Conservation (phyloP, 2,329 filamentous ascomycete species). For the Nothopassalora personata region DNA sequence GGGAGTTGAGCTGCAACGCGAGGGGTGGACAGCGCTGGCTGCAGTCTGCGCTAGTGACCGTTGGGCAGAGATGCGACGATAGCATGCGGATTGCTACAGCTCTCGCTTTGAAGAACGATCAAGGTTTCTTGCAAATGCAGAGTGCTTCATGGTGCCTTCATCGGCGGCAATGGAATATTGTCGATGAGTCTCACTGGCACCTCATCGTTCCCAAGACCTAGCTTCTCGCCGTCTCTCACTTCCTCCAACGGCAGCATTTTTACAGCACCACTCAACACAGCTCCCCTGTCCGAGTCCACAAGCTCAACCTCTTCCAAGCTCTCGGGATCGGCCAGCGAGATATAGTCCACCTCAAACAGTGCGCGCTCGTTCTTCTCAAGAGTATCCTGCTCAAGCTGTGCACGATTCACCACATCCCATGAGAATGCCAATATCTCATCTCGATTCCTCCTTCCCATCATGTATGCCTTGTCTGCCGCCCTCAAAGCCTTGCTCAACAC, state of each 20-base stretch:
- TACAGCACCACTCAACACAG: constrained; percentile 81
- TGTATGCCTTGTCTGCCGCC: constrained; percentile 65
- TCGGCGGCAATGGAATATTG: constrained; percentile 54
- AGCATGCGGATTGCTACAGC: neutral
- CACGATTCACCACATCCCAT: constrained; percentile 51
- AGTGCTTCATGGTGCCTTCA: neutral
- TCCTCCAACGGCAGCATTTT: constrained; percentile 81
- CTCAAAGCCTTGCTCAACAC: constrained; percentile 66
- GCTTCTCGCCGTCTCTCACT: constrained; percentile 63
- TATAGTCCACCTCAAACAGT: constrained; percentile 80
- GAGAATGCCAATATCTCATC: constrained; percentile 69
- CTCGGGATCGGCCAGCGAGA: constrained; percentile 81
- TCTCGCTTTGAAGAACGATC: neutral
- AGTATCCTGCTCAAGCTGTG: constrained; percentile 57
- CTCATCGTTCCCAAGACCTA: constrained; percentile 63
- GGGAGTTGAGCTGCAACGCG: neutral
- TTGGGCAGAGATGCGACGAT: neutral
- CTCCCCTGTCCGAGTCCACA: constrained; percentile 66
- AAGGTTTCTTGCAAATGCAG: neutral
- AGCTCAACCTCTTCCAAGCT: constrained; percentile 71
- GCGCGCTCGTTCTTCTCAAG: constrained; percentile 58
- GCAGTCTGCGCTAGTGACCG: neutral
- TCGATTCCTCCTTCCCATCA: constrained; percentile 50
- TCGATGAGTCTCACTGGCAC: constrained; percentile 85
- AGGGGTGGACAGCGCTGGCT: neutral